These are phyloP conservation scores for Aspergillus candidus DNA, from an alignment of 2,329 filamentous ascomycete species.

Conservation along the genomic window DNA sequence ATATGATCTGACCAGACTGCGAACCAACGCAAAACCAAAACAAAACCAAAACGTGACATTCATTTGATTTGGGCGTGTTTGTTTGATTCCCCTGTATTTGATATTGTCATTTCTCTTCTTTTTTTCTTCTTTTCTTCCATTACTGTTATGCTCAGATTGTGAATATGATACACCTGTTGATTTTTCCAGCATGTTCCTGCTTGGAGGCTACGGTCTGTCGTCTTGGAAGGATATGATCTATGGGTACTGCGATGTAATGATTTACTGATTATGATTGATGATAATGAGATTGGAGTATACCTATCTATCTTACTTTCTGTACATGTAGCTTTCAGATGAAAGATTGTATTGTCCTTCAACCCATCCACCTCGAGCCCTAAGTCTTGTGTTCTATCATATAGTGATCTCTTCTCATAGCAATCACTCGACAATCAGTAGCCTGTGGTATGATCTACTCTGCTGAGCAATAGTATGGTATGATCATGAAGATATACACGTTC, in stretches of 20 bases:
- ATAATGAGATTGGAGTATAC: slow-evolving; percentile 12
- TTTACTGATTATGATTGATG: slow-evolving; percentile 16
- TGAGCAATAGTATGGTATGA: no score
- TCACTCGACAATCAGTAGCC: no score
- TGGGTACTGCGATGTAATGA: slow-evolving; percentile 12
- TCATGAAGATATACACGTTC: no score
- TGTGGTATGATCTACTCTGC: no score
- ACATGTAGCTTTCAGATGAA: not conserved
- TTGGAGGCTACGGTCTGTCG: not conserved
- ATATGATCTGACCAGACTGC: slow-evolving; percentile 1
- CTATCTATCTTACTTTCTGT: not conserved
- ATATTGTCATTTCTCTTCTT: slow-evolving; percentile 21
- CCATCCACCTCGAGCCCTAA: no score
- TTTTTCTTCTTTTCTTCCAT: slow-evolving; percentile 14
- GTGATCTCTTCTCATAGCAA: no score
- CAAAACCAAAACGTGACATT: slow-evolving; percentile 16
- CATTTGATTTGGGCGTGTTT: slow-evolving; percentile 15
- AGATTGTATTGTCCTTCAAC: no score
- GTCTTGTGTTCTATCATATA: no score
- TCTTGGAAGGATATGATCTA: slow-evolving; percentile 3
- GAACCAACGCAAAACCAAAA: not conserved
- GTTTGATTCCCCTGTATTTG: slow-evolving; percentile 34
- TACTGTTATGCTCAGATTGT: slow-evolving; percentile 11
- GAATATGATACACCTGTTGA: slow-evolving; percentile 5
- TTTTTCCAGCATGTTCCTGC: slow-evolving; percentile 3